Percentiles rank a stretch among this genome's conserved stretches.
Evolutionary conservation across 2,329 filamentous ascomycete species (phyloP).

Genomic region (Alternaria incomplexa): DNA sequence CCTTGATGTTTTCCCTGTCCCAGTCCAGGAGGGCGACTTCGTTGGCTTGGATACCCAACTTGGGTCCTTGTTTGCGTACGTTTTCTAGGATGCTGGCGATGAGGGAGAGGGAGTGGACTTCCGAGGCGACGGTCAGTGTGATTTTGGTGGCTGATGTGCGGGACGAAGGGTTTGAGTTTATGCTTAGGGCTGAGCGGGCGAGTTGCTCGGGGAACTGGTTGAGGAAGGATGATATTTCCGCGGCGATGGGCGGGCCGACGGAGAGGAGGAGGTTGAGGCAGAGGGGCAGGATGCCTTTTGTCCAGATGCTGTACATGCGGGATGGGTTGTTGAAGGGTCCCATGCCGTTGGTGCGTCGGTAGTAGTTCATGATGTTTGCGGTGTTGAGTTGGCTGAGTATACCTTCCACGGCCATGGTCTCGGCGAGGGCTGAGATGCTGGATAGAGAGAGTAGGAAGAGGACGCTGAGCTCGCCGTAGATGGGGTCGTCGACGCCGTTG

Average conservation of each 20-base stretch:
- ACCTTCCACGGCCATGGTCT: conserved; percentile 87
- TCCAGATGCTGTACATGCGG: conserved; percentile 89
- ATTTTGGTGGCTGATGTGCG: conserved; percentile 58
- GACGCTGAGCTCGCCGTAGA: conserved; percentile 92
- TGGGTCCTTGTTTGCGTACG: conserved; percentile 59
- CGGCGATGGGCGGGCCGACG: conserved; percentile 79
- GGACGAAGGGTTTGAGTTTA: conserved; percentile 61
- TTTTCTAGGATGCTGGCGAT: conserved; percentile 74
- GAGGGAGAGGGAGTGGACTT: conserved; percentile 79
- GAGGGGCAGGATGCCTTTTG: conserved; percentile 82
- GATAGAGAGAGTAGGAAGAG: conserved; percentile 89
- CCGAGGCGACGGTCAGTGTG: conserved; percentile 74
- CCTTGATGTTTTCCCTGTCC: conserved; percentile 74
- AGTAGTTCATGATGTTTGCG: conserved; percentile 78
- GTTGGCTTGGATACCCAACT: conserved; percentile 57
- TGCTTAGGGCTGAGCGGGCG: conserved; percentile 70
- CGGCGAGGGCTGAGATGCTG: conserved; percentile 78
- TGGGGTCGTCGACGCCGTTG: conserved; percentile 72
- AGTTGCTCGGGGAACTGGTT: conserved; percentile 88
- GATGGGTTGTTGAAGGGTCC: conserved; percentile 79
- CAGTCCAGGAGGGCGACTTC: conserved; percentile 77
- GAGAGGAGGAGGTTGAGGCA: conserved; percentile 86
- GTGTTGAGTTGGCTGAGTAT: conserved; percentile 79
- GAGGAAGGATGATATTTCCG: conserved; percentile 84
- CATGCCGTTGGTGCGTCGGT: conserved; percentile 71